Evolutionary conservation across 345 rosid genomes (phyloP).

Genomic region (Brassica rapa): DNA sequence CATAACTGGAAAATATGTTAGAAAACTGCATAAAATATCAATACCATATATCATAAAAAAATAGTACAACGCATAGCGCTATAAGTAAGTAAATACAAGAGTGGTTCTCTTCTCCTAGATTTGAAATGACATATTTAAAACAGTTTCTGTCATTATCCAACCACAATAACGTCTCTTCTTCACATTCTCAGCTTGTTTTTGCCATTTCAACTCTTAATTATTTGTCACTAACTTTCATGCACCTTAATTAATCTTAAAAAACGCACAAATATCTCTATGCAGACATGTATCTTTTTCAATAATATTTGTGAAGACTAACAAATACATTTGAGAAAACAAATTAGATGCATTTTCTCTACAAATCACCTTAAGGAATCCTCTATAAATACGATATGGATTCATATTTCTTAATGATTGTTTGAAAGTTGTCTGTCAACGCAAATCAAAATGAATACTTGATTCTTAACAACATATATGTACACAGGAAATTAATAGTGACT

Average conservation of each 20-base stretch:
- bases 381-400: not conserved
- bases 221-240: conserved; percentile 40
- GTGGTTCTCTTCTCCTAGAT: conserved; percentile 3
- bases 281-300: conserved; percentile 4
- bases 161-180: conserved; percentile 28
- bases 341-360: not conserved
- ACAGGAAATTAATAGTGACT: too few species aligned
- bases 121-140: conserved; percentile 12
- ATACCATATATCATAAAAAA: not conserved
- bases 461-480: not conserved
- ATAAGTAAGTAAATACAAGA: not conserved
- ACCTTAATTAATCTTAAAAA: conserved; percentile 27
- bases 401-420: not conserved
- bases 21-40: not conserved
- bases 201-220: conserved; percentile 22
- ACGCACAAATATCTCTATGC: conserved; percentile 8
- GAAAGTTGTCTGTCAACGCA: not conserved
- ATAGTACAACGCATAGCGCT: not conserved
- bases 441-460: not conserved
- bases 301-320: not conserved
- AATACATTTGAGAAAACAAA: not conserved
- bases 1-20: not conserved
- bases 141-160: conserved; percentile 30
- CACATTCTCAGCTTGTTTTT: conserved; percentile 27
- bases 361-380: not conserved